phyloP scores from a whole-genome alignment of 2,329 filamentous ascomycete genomes.

The Stagonosporopsis chrysanthemi region DNA sequence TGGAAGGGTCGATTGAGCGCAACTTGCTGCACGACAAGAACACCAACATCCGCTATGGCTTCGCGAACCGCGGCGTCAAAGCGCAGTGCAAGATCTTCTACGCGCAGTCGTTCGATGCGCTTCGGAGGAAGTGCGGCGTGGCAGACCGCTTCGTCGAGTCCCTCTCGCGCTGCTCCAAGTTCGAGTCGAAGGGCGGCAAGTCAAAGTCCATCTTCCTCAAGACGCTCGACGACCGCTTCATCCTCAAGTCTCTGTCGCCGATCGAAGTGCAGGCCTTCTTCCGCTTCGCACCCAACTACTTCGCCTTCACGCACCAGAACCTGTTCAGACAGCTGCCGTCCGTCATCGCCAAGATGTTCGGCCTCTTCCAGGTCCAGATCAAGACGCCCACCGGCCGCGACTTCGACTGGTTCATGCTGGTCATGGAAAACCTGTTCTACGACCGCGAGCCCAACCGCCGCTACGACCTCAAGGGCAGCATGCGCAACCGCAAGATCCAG shows the following conservation, averaged over 20 bases:
- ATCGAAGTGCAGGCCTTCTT: slow-evolving; percentile 95
- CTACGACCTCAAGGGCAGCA: slow-evolving; percentile 94
- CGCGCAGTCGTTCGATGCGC: slow-evolving; percentile 95
- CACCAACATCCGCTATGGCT: slow-evolving; percentile 95
- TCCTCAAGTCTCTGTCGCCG: slow-evolving; percentile 88
- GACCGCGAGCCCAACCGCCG: slow-evolving; percentile 83
- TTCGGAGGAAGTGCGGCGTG: slow-evolving; percentile 90
- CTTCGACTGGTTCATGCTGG: slow-evolving; percentile 89
- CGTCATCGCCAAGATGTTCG: slow-evolving; percentile 98
- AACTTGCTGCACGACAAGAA: slow-evolving; percentile 84
- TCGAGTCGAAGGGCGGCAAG: slow-evolving; percentile 97
- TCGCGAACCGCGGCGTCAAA: slow-evolving; percentile 89
- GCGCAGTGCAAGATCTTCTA: slow-evolving; percentile 99
- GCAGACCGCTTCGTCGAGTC: slow-evolving; percentile 95
- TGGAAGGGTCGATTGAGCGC: slow-evolving; percentile 79
- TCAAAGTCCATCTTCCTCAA: slow-evolving; percentile 98
- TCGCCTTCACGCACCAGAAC: slow-evolving; percentile 94
- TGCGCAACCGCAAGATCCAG: slow-evolving; percentile 98
- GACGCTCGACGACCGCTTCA: slow-evolving; percentile 91
- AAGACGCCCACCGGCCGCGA: slow-evolving; percentile 96
- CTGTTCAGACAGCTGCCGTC: slow-evolving; percentile 92
- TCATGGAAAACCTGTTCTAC: slow-evolving; percentile 99
- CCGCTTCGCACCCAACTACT: slow-evolving; percentile 95
- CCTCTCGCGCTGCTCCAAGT: slow-evolving; percentile 92
- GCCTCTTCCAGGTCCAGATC: slow-evolving; percentile 96